Base-by-base conservation (phyloP, 164 flowering plant species). In the Berberis thunbergii region DNA sequence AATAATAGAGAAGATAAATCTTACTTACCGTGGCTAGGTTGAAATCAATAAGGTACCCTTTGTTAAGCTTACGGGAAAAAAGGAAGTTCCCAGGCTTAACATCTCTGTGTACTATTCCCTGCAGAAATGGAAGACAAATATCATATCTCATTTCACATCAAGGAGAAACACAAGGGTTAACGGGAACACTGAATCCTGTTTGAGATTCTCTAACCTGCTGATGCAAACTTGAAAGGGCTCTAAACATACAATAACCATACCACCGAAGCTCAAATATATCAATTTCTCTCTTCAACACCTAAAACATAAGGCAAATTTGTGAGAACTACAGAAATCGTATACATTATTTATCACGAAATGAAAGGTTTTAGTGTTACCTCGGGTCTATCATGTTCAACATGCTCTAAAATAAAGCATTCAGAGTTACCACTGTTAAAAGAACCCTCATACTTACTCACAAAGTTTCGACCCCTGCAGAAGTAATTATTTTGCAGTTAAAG, bases 11-110 rank as follows among this genome's bases (percentile, higher is more conserved):
- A 57, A 49, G 58, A 7, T 8, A 69, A 26, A 64, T 11, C 57
- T 11, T 45, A 79, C 94, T 80, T 54, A 90, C 99, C 96, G 80
- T 68, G 52, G 97, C 99, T 64, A 95, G 85, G 71, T 95, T 95
- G 77, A 95, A 95, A 75, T 95, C 99, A 46, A 95, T 95, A 49
- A 95, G 89, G 73, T 85, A 89, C 45, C 99, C 99, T 76, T 85
- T 91, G 46, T 61, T 76, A 49, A 73, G 69, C 67, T 73, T 86
- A 2, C 88, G 75, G 63, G 91, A 89, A 73, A 86, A 95, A 38
- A 95, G 91, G 63, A 95, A 95, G 66, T 95, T 95, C 39, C 99
- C 97, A 65, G 99, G 99, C 73, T 95, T 95, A 43, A 95, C 85
- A 77, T 95, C 99, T 72, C 99, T 91, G 68, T 95, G 99, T 61